Evolutionary conservation across 2,329 filamentous ascomycete species (phyloP).

Genomic region (Elsinoe batatas): DNA sequence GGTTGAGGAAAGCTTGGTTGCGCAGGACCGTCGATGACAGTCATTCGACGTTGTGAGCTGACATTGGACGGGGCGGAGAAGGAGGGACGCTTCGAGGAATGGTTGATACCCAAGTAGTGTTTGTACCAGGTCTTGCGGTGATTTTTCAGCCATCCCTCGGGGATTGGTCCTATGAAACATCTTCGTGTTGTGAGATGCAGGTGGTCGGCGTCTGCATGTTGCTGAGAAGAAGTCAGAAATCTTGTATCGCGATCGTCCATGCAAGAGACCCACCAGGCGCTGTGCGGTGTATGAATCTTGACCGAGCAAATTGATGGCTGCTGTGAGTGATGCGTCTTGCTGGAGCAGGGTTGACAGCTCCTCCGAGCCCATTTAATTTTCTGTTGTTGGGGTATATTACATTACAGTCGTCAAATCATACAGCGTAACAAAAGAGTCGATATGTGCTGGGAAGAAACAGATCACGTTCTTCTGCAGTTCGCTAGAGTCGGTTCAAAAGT

Average conservation of each 20-base stretch:
- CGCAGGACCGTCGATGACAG: slow-evolving; percentile 33
- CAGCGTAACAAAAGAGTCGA: background rate
- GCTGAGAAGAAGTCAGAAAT: slow-evolving; percentile 29
- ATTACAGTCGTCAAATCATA: slow-evolving; percentile 5
- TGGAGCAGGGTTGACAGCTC: slow-evolving; percentile 4
- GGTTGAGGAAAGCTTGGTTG: slow-evolving; percentile 36
- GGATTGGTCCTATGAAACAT: slow-evolving; percentile 57
- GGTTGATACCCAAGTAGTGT: slow-evolving; percentile 36
- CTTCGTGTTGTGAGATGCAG: slow-evolving; percentile 52
- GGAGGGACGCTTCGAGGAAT: slow-evolving; percentile 37
- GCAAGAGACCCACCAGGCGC: slow-evolving; percentile 15
- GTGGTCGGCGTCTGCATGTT: slow-evolving; percentile 53
- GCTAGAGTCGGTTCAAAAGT: background rate
- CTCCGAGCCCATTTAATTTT: slow-evolving; percentile 9
- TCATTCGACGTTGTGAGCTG: slow-evolving; percentile 34
- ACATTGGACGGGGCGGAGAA: slow-evolving; percentile 42
- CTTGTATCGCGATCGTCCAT: background rate
- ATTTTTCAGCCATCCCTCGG: slow-evolving; percentile 54
- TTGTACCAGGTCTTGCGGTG: slow-evolving; percentile 56
- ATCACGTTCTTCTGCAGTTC: background rate
- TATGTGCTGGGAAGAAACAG: background rate
- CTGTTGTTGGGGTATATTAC: background rate
- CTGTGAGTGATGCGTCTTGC: slow-evolving; percentile 14
- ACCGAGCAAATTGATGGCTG: slow-evolving; percentile 14
- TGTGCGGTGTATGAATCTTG: slow-evolving; percentile 16